Percentiles rank a stretch among this genome's conserved stretches.
phyloP scores from a whole-genome alignment of 306 rosid species.

The Cyamopsis tetragonoloba region DNA sequence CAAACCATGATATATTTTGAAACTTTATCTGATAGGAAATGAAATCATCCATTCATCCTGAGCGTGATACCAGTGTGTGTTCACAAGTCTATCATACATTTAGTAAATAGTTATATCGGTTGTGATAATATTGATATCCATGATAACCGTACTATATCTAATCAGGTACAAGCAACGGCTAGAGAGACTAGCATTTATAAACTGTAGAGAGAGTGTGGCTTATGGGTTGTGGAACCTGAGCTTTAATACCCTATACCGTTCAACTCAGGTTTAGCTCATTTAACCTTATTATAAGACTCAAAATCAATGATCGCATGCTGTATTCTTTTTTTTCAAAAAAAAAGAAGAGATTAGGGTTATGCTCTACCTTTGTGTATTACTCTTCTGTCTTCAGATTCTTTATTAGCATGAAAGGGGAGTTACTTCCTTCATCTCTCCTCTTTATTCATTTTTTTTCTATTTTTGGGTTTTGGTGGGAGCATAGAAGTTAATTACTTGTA shows the following conservation, averaged over 20 bases:
- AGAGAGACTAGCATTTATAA: conserved; percentile 49
- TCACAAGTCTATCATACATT: neutral
- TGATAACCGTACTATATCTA: conserved; percentile 25
- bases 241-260: conserved; percentile 57
- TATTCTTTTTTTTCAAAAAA: neutral
- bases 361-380: neutral
- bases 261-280: conserved; percentile 57
- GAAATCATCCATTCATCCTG: neutral
- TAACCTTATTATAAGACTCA: neutral
- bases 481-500: neutral
- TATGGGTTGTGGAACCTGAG: conserved; percentile 67
- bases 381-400: neutral
- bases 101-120: neutral
- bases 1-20: neutral
- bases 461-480: neutral
- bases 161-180: conserved; percentile 66
- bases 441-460: neutral
- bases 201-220: conserved; percentile 61
- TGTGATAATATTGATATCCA: neutral
- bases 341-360: neutral
- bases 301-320: neutral
- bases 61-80: conserved; percentile 6
- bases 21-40: conserved; percentile 16
- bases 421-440: neutral
- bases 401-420: neutral